Evolutionary conservation across 1,139 yeast species (phyloP).

Genomic region (Protomyces arabidopsidicola): DNA sequence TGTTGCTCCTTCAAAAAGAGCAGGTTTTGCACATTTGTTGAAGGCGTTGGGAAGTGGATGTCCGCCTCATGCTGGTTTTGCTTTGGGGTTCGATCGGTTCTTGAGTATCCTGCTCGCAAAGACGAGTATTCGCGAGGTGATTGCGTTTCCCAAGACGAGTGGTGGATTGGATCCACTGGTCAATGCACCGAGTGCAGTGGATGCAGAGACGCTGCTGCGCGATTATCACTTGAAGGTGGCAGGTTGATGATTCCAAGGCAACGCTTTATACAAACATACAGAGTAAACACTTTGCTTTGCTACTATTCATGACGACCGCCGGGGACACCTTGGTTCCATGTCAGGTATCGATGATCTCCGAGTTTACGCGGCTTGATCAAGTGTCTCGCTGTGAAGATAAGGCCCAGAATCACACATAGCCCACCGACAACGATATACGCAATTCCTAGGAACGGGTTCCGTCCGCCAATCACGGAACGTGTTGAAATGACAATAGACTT

Average conservation of each 20-base stretch:
- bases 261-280: background rate
- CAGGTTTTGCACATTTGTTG: slow-evolving; percentile 80
- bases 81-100: slow-evolving; percentile 88
- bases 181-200: slow-evolving; percentile 70
- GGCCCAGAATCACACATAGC: slow-evolving; percentile 61
- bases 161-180: slow-evolving; percentile 86
- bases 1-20: slow-evolving; percentile 45
- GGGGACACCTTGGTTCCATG: slow-evolving; percentile 47
- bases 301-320: background rate
- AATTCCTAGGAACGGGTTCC: slow-evolving; percentile 79
- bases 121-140: slow-evolving; percentile 77
- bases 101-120: slow-evolving; percentile 82
- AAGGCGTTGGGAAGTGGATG: slow-evolving; percentile 83
- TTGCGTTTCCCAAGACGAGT: slow-evolving; percentile 91
- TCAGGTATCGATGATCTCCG: slow-evolving; percentile 66
- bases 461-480: slow-evolving; percentile 84
- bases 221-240: slow-evolving; percentile 46
- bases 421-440: slow-evolving; percentile 94
- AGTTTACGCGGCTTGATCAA: slow-evolving; percentile 64
- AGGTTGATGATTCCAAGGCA: background rate
- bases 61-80: slow-evolving; percentile 98
- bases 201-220: slow-evolving; percentile 45
- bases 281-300: background rate
- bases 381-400: slow-evolving; percentile 57
- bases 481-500: slow-evolving; percentile 77